Base-by-base conservation (phyloP, 192 early-diverging fungal species). In the Powellomyces hirtus region DNA sequence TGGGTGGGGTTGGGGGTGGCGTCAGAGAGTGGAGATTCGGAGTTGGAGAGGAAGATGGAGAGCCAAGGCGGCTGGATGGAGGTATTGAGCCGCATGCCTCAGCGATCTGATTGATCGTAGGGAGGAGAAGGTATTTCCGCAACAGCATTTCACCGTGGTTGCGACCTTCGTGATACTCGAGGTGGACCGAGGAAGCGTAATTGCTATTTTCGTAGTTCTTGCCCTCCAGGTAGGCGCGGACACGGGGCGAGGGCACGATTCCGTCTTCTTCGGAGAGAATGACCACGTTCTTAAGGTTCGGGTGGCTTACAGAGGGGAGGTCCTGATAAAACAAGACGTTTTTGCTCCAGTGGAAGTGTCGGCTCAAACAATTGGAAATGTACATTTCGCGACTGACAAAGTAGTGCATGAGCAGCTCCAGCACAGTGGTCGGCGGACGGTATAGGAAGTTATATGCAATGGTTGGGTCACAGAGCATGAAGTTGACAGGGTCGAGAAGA, bases 401-500 rank as follows among this genome's bases (percentile, higher is more conserved):
- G 61, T 83, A 84, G 22, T 75, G 64, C 58, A 89, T 84, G 31
- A 88, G 38, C n/a, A 71, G 64, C 49, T 81, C 51, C 14, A 74
- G 64, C 6, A 26, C 52, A 14, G 45, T 62, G 13, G 55, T 51
- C 22, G 79, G 77, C 22, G 34, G n/a, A 13, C 77, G 63, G 31
- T 76, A 68, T 0, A 81, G 44, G 57, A 77, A 73, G 64, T 91
- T 90, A 63, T 80, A 85, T n/a, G 84, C 84, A 29, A 89, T 78
- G 64, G 88, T 49, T 4, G 77, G 83, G 46, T 88, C 81, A 62
- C 86, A 89, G 1, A 90, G 75, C 29, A 84, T 46, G 64, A 90
- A 90, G 33, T 82, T 84, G 65, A 91, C 82, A 11, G 90, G 90
- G 27, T 91, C 90, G 27, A 85, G 67, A 31, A 90, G 63, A 7